Evolutionary conservation across 139 green algal species (phyloP).

Genomic region (Chlorella sp.): DNA sequence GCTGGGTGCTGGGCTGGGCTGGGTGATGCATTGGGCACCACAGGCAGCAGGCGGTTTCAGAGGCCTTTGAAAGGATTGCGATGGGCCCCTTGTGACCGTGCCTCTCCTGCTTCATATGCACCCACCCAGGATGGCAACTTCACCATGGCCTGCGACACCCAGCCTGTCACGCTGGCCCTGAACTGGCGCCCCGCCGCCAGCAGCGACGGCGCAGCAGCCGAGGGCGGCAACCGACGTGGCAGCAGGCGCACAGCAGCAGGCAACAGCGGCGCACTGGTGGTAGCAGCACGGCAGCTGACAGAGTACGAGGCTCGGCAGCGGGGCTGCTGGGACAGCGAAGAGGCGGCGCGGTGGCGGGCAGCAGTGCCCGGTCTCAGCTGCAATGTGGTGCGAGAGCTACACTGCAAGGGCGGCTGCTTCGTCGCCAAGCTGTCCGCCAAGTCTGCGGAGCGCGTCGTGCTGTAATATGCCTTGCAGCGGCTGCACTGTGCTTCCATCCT

Average conservation of each 20-base stretch:
- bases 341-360: conserved; percentile 29
- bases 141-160: conserved; percentile 35
- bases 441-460: conserved; percentile 18
- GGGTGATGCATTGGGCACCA: no score
- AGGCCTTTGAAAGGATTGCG: no score
- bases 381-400: conserved; percentile 33
- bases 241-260: neutral
- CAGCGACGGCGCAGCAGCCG: neutral
- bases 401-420: conserved; percentile 30
- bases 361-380: conserved; percentile 14
- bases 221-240: neutral
- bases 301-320: conserved; percentile 30
- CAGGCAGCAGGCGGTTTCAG: no score
- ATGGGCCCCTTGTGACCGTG: no score
- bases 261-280: neutral
- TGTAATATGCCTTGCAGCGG: neutral
- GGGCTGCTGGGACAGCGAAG: conserved; percentile 35
- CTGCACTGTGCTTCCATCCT: no score
- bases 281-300: neutral
- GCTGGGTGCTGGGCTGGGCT: neutral
- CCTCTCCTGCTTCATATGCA: neutral
- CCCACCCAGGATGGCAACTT: conserved; percentile 28
- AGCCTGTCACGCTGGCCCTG: conserved; percentile 36
- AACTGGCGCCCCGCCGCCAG: conserved; percentile 39
- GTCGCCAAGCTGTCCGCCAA: conserved; percentile 3